Percentiles rank a stretch among this genome's conserved stretches.
These are phyloP conservation scores for Nothophaeocryptopus gaeumannii DNA, from an alignment of 2,329 filamentous ascomycete species.

Conservation along the genomic window DNA sequence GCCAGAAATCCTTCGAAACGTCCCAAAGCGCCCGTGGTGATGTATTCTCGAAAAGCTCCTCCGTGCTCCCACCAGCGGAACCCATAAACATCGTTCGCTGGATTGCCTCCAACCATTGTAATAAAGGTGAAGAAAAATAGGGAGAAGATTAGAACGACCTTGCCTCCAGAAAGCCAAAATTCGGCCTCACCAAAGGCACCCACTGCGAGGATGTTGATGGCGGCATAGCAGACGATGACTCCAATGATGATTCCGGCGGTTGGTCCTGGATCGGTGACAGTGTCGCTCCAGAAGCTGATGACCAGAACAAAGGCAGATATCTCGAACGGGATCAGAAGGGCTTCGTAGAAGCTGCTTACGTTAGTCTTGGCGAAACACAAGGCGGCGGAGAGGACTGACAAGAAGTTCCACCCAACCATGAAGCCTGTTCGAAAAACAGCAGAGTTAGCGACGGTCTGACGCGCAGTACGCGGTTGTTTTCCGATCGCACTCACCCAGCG, in stretches of 20 bases:
- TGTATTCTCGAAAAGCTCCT: conserved; percentile 34
- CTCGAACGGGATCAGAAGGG: conserved; percentile 52
- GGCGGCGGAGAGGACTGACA: conserved; percentile 9
- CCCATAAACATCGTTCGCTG: conserved; percentile 37
- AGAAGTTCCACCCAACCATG: conserved; percentile 36
- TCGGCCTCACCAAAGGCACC: conserved; percentile 45
- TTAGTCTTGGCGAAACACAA: not conserved
- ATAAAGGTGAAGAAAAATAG: conserved; percentile 42
- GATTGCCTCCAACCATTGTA: conserved; percentile 38
- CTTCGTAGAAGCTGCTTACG: conserved; percentile 43
- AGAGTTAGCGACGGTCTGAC: no score
- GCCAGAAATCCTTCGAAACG: conserved; percentile 38
- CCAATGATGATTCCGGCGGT: conserved; percentile 36
- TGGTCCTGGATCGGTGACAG: conserved; percentile 40
- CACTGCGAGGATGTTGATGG: conserved; percentile 48
- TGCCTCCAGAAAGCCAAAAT: conserved; percentile 54
- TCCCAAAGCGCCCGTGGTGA: conserved; percentile 30
- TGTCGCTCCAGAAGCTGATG: conserved; percentile 41
- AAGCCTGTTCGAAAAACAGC: conserved; percentile 40
- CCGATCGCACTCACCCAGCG: conserved; percentile 39
- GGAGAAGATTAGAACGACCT: conserved; percentile 47
- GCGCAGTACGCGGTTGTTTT: no score
- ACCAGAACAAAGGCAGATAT: conserved; percentile 47
- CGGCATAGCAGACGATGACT: conserved; percentile 42
- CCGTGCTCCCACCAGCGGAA: conserved; percentile 46